Percentiles rank a stretch among this genome's conserved stretches.
Conservation (phyloP, 2,329 filamentous ascomycete species). For the Clarireedia paspali region DNA sequence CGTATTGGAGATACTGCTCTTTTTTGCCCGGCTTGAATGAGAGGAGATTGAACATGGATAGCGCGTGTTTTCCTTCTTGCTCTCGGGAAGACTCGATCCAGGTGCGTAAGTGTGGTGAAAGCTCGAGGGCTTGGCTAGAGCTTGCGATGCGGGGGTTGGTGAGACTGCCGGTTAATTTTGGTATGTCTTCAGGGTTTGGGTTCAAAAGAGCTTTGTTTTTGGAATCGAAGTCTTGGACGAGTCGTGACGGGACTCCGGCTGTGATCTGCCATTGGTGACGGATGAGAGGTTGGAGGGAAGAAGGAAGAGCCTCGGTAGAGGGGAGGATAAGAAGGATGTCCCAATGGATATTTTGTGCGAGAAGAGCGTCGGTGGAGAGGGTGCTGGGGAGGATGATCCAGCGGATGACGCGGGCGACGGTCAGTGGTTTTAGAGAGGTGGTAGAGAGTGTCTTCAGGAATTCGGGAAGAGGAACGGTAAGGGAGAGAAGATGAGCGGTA, state of each 20-base stretch:
- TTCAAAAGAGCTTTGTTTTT: conserved; percentile 34
- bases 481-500: conserved; percentile 38
- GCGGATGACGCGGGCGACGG: conserved; percentile 36
- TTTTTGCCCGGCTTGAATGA: conserved; percentile 47
- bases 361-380: conserved; percentile 34
- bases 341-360: conserved; percentile 34
- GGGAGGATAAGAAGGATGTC: conserved; percentile 40
- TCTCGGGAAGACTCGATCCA: conserved; percentile 39
- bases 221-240: conserved; percentile 31
- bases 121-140: conserved; percentile 41
- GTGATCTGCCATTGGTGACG: conserved; percentile 30
- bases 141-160: conserved; percentile 30
- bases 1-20: conserved; percentile 48
- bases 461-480: conserved; percentile 30
- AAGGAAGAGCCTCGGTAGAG: conserved; percentile 24
- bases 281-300: conserved; percentile 21
- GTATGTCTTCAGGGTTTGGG: conserved; percentile 29
- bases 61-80: conserved; percentile 34
- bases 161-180: conserved; percentile 30
- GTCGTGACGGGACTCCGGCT: conserved; percentile 37
- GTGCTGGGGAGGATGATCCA: conserved; percentile 42
- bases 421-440: conserved; percentile 33
- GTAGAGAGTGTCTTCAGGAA: conserved; percentile 35
- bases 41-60: conserved; percentile 58
- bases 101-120: conserved; percentile 40